Evolutionary conservation across 306 rosid genomes (phyloP), one percentile per base, ranked within the genome.

Genomic region (Inga oerstediana): DNA sequence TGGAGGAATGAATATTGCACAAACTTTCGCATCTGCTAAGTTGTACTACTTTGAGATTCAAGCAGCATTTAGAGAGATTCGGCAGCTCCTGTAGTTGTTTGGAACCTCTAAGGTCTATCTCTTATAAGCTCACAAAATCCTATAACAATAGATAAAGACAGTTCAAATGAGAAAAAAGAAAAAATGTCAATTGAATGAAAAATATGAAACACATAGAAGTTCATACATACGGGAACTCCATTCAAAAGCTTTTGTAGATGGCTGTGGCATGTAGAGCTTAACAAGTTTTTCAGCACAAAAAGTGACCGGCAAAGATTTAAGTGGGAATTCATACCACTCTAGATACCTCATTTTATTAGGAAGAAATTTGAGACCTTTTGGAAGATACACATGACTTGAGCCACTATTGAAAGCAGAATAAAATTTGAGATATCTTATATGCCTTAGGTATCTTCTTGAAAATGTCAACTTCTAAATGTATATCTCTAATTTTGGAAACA

Each of bases 21-120:
- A 85, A 71, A 72, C 64, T 81, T 16, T 16, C 24, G 20, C 46
- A 51, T 2, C 0, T 0, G 2, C 0, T 3, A 32, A 74, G 64
- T 19, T 2, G 0, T 17, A 52, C 32, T 2, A 4, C 5, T 30
- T 81, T 71, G 45, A 85, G 68, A 13, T 24, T 37, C 9, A 19
- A n/a, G n/a, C n/a, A 56, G 58, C 79, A 66, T n/a, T 54, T 41
- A 5, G 82, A 77, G 30, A 85, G 81, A 77, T 85, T 54, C 16
- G 88, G 85, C 7, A 81, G 17, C 70, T 81, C 76, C 22, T 14
- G 65, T 56, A 85, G 35, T 16, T 56, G 16, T 66, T 15, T 34
- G 44, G 75, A 72, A 44, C 20, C 56, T 1, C 11, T n/a, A 22
- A 72, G 35, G 20, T 72, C n/a, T 24, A 72, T 72, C 37, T 22